phyloP scores from a whole-genome alignment of 306 rosid species.

The Fragaria nilgerrensis region DNA sequence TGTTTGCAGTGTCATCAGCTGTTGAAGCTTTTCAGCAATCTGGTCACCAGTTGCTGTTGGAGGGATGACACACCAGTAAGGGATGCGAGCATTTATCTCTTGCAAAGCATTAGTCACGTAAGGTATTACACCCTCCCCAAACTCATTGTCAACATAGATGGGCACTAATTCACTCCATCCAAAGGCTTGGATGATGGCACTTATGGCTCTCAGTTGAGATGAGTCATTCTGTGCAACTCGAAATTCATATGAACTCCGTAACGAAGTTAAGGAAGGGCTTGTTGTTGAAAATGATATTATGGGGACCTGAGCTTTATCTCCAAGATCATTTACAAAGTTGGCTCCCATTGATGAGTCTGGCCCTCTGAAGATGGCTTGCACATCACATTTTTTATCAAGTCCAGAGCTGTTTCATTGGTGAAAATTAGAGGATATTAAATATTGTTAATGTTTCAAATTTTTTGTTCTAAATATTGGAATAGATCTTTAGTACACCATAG shows the following conservation, averaged over 20 bases:
- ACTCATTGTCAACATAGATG: conserved; percentile 20
- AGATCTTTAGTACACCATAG: no score
- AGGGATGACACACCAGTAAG: conserved; percentile 21
- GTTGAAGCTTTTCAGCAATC: conserved; percentile 25
- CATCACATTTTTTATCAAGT: neutral
- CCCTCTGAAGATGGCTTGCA: neutral
- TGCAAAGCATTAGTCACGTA: conserved; percentile 28
- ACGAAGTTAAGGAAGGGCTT: neutral
- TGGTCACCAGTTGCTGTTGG: conserved; percentile 11
- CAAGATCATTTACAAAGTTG: conserved; percentile 4
- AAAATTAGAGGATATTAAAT: no score
- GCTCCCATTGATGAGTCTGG: neutral
- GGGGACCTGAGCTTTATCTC: conserved; percentile 25
- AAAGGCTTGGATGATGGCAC: conserved; percentile 27
- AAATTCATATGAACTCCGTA: conserved; percentile 25
- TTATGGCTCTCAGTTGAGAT: conserved; percentile 29
- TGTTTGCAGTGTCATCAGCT: conserved; percentile 22
- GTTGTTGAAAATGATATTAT: conserved; percentile 16
- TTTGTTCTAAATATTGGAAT: no score
- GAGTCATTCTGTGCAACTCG: conserved; percentile 24
- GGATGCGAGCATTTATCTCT: conserved; percentile 18
- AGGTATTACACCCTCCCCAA: conserved; percentile 5
- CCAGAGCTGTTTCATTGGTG: neutral
- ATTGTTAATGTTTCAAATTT: no score
- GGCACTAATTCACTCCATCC: conserved; percentile 39